A percentile compares a stretch with the other conserved stretches of the same genome.
These are phyloP conservation scores for Naumovozyma baii DNA, from an alignment of 805 yeast genomes.

Conservation along the genomic window DNA sequence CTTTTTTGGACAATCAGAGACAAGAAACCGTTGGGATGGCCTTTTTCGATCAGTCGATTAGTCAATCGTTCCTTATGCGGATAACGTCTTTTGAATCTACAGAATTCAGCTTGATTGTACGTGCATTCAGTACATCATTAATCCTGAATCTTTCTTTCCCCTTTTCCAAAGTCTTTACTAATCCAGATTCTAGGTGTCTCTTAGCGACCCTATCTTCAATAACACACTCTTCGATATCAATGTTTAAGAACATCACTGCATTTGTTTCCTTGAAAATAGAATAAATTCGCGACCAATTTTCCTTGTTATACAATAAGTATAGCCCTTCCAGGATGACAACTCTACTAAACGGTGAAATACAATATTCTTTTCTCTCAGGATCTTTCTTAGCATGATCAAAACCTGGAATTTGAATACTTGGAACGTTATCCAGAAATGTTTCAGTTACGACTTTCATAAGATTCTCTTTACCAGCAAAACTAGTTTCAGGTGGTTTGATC, in stretches of 20 bases:
- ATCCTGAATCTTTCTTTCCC: conserved; percentile 43
- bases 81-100: conserved; percentile 10
- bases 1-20: no score
- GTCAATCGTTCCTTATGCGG: neutral
- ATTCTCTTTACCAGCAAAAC: conserved; percentile 1
- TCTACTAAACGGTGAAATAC: conserved; percentile 37
- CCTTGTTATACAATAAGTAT: conserved; percentile 51
- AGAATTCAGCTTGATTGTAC: conserved; percentile 15
- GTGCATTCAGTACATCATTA: conserved; percentile 62
- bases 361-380: conserved; percentile 49
- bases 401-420: conserved; percentile 47
- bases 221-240: conserved; percentile 36
- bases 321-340: conserved; percentile 69
- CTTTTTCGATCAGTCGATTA: no score
- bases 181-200: conserved; percentile 55
- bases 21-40: no score
- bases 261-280: conserved; percentile 11
- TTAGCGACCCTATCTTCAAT: conserved; percentile 52
- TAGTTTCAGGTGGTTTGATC: conserved; percentile 9
- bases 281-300: conserved; percentile 41
- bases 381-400: conserved; percentile 70
- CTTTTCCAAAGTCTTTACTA: conserved; percentile 37
- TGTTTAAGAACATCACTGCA: conserved; percentile 42
- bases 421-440: conserved; percentile 19
- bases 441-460: conserved; percentile 13